Base-by-base conservation (phyloP, 306 rosid species). In the Benincasa hispida region DNA sequence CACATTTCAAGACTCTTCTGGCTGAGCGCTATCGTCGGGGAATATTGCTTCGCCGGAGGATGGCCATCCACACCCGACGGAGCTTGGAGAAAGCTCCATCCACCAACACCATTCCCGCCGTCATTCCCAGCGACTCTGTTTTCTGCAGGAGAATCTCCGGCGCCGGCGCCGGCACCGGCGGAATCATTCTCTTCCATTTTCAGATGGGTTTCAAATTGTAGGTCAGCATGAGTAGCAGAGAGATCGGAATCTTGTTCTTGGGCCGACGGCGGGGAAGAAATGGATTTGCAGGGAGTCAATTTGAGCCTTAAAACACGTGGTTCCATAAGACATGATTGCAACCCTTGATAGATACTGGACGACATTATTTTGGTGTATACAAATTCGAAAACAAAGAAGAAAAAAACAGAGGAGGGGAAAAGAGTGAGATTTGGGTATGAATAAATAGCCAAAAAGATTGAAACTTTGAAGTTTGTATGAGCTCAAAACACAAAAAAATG, bases 1-100 rank as follows among this genome's bases (percentile, higher is more conserved):
- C 98, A 93, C 86, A 93, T 81, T 67, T 84, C 87, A 76, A 93
- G 80, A 91, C 98, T 88, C 79, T 78, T 81, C 21, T 82, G 78
- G 34, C 82, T 91, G 42, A 93, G 92, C 70, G 19, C 48, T 48
- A 35, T 68, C 6, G 83, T 76, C 17, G 72, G 37, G 67, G 90
- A 81, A 8, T 83, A 82, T 51, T 77, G 79, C 78, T 85, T 88
- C 1, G 54, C 73, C 19, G 77, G 72, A 0, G 93, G 97, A 81
- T 83, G 91, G 22, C 89, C 87, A 82, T 91, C 91, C 50, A 84
- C 79, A 42, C 28, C 15, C 13, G 80, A 65, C 37, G 32, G 75
- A 32, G 62, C 39, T 77, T 51, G 80, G 75, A 77, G 75, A 47
- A 51, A 65, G 28, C 41, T 65, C 80, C 80, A 66, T 19, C 48